Conservation (phyloP, 1,139 yeast genomes). For the Ogataea hybrid region DNA sequence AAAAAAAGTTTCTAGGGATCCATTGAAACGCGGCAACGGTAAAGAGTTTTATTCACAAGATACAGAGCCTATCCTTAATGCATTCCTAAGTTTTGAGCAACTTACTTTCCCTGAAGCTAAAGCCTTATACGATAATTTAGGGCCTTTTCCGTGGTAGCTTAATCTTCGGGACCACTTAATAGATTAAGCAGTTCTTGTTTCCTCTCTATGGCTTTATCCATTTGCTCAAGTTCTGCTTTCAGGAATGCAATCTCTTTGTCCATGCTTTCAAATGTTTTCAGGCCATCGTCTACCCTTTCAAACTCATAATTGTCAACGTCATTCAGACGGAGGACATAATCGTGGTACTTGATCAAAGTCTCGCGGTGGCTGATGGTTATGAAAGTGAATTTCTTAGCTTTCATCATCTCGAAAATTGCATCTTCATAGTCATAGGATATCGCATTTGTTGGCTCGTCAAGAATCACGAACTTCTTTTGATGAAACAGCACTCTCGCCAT, state of each 20-base stretch:
- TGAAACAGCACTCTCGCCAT: conserved; percentile 86
- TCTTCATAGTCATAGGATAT: conserved; percentile 93
- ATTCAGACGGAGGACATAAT: conserved; percentile 59
- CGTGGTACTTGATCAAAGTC: conserved; percentile 81
- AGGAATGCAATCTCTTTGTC: conserved; percentile 68
- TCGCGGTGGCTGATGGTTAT: conserved; percentile 88
- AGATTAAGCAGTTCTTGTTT: conserved; percentile 36
- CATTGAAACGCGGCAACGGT: conserved; percentile 42
- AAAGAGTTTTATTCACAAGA: conserved; percentile 8
- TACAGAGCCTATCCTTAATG: conserved; percentile 16
- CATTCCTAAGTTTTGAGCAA: conserved; percentile 23
- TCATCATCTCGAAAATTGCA: conserved; percentile 74
- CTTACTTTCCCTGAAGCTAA: conserved; percentile 21
- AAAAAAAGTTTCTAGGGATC: conserved; percentile 53
- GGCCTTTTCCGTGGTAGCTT: conserved; percentile 22
- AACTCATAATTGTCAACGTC: conserved; percentile 54
- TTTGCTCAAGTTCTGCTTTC: conserved; percentile 51
- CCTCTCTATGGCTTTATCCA: conserved; percentile 51
- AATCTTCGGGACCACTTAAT: conserved; percentile 33
- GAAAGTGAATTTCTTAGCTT: conserved; percentile 67
- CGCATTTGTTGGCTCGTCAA: conserved; percentile 94
- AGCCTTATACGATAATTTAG: conserved; percentile 16
- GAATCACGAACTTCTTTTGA: conserved; percentile 75
- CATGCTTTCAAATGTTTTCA: conserved; percentile 34
- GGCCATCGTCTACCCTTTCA: conserved; percentile 38